Evolutionary conservation across 345 rosid genomes (phyloP).

Genomic region (Bretschneidera sinensis): DNA sequence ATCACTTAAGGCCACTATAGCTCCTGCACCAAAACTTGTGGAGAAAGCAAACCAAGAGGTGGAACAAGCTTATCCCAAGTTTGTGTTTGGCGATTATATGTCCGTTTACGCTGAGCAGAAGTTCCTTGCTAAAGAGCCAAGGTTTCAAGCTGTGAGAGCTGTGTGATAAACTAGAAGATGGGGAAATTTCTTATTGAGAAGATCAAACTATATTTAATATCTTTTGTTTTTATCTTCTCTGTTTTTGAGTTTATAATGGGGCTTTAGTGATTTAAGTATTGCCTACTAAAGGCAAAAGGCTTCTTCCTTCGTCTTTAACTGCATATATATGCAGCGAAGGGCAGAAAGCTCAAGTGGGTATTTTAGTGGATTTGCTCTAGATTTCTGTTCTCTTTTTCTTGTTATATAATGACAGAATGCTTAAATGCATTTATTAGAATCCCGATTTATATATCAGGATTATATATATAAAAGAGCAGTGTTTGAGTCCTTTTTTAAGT

Average conservation of each 20-base stretch:
- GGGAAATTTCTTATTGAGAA: neutral
- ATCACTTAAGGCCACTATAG: slow-evolving; percentile 64
- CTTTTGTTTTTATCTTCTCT: neutral
- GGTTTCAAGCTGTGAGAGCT: slow-evolving; percentile 69
- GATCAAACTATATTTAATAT: neutral
- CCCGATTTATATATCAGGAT: too few species aligned
- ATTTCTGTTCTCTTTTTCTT: too few species aligned
- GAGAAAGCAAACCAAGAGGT: slow-evolving; percentile 19
- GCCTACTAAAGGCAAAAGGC: too few species aligned
- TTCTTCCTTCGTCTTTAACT: too few species aligned
- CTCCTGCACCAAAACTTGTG: slow-evolving; percentile 47
- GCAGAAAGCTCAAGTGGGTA: slow-evolving; percentile 16
- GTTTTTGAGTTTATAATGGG: too few species aligned
- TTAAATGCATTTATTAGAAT: too few species aligned
- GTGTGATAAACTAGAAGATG: slow-evolving; percentile 21
- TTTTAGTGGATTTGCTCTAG: too few species aligned
- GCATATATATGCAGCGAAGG: too few species aligned
- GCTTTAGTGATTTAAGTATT: too few species aligned
- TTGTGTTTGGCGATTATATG: slow-evolving; percentile 94
- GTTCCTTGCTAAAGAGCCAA: slow-evolving; percentile 82
- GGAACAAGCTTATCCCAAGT: slow-evolving; percentile 50
- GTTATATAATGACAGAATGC: too few species aligned
- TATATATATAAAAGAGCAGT: too few species aligned
- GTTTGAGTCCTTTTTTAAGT: too few species aligned
- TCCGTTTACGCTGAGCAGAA: slow-evolving; percentile 79